Conservation (phyloP, 2,329 filamentous ascomycete species). For the Fusarium burgessii region DNA sequence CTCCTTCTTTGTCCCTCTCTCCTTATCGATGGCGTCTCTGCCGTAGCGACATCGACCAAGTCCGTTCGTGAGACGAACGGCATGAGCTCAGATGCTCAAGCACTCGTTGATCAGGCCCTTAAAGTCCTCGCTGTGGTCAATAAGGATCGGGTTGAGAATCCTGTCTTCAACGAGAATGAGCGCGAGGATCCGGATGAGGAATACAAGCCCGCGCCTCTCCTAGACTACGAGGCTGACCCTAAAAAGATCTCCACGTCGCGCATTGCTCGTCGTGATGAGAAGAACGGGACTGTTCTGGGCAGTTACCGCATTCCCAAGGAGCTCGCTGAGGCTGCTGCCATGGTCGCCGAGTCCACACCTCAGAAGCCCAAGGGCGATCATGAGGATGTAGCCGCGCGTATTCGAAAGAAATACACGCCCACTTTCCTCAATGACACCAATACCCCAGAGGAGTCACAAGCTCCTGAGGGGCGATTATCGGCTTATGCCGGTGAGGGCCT, state of each 20-base stretch:
- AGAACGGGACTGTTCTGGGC: neutral
- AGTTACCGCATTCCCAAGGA: conserved; percentile 17
- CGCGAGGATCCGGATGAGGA: conserved; percentile 16
- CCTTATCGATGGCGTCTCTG: conserved; percentile 12
- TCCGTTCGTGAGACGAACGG: neutral
- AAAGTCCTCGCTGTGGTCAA: conserved; percentile 15
- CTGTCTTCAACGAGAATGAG: conserved; percentile 18
- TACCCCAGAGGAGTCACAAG: conserved; percentile 8
- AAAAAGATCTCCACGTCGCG: neutral
- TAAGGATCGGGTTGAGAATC: conserved; percentile 16
- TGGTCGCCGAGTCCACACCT: conserved; percentile 13
- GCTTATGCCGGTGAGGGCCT: conserved; percentile 2
- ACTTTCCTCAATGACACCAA: conserved; percentile 15
- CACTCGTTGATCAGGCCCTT: conserved; percentile 13
- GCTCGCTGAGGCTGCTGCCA: conserved; percentile 18
- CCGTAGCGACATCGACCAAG: conserved; percentile 1
- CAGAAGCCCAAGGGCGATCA: conserved; percentile 17
- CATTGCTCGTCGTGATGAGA: conserved; percentile 9
- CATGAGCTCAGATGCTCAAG: conserved; percentile 11
- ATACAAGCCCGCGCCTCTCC: conserved; percentile 17
- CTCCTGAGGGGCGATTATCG: conserved; percentile 10
- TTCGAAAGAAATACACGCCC: conserved; percentile 12
- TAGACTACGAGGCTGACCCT: conserved; percentile 14
- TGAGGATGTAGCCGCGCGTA: conserved; percentile 7
- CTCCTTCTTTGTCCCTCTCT: neutral